A percentile compares a stretch with the other conserved stretches of the same genome.
These are phyloP conservation scores for Sparassis latifolia DNA, from an alignment of 1,284 basidiomycete species.

Conservation along the genomic window DNA sequence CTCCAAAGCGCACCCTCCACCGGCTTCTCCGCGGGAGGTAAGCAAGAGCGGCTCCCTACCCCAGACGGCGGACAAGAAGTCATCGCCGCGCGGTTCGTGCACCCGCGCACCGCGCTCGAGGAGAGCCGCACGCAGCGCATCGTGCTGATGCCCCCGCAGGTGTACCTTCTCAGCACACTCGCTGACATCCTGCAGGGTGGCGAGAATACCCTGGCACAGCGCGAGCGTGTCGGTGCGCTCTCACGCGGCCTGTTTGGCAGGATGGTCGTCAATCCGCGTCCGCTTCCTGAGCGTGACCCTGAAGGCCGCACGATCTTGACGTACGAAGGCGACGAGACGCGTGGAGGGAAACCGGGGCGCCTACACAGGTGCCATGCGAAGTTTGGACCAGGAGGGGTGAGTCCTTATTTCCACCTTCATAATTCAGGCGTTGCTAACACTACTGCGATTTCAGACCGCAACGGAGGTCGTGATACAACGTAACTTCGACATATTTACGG, in stretches of 20 bases:
- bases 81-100: constrained; percentile 54
- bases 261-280: constrained; percentile 50
- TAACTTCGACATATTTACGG: constrained; percentile 55
- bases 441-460: constrained; percentile 30
- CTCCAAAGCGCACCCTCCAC: constrained; percentile 37
- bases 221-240: constrained; percentile 38
- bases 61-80: constrained; percentile 68
- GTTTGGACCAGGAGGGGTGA: constrained; percentile 40
- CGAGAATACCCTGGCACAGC: constrained; percentile 37
- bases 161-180: constrained; percentile 58
- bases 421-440: neutral
- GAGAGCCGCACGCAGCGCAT: constrained; percentile 46
- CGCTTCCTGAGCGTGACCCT: constrained; percentile 30
- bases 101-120: constrained; percentile 42
- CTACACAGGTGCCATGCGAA: constrained; percentile 48
- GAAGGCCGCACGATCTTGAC: constrained; percentile 43
- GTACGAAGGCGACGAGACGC: constrained; percentile 63
- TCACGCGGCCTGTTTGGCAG: constrained; percentile 49
- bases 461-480: constrained; percentile 43
- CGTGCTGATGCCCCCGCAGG: constrained; percentile 65
- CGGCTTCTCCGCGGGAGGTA: constrained; percentile 45
- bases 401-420: constrained; percentile 14
- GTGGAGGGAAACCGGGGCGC: constrained; percentile 51
- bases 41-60: constrained; percentile 52
- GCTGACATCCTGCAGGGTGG: constrained; percentile 38